These are phyloP conservation scores for Hyphodiscus sp. DNA, from an alignment of 2,329 filamentous ascomycete species.

Conservation along the genomic window DNA sequence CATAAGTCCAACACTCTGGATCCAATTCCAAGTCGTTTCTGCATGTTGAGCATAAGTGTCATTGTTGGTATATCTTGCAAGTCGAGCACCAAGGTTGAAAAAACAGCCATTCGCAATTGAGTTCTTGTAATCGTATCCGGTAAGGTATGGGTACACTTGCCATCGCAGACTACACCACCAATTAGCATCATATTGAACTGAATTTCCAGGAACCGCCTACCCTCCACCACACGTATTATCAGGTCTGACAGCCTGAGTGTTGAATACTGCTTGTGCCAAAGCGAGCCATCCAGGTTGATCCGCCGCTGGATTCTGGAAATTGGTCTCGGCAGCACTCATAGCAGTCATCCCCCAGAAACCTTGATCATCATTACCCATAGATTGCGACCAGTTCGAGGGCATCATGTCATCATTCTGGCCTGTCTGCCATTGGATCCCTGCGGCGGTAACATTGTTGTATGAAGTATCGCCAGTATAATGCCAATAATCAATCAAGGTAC, in stretches of 20 bases:
- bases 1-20: conserved; percentile 51
- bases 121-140: conserved; percentile 55
- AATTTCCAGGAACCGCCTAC: conserved; percentile 8
- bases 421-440: conserved; percentile 53
- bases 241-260: conserved; percentile 68
- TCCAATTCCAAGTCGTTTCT: conserved; percentile 62
- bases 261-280: conserved; percentile 72
- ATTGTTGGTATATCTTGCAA: conserved; percentile 74
- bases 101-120: conserved; percentile 62
- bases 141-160: conserved; percentile 69
- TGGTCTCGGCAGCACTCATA: conserved; percentile 71
- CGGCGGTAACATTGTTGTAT: conserved; percentile 48
- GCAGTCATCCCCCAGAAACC: conserved; percentile 80
- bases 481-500: conserved; percentile 55
- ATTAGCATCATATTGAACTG: conserved; percentile 6
- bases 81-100: conserved; percentile 61
- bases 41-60: conserved; percentile 74
- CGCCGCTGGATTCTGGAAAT: conserved; percentile 60
- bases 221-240: conserved; percentile 66
- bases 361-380: conserved; percentile 33
- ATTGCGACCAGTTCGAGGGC: conserved; percentile 39
- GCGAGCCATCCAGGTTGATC: conserved; percentile 69
- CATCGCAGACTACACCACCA: conserved; percentile 52
- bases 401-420: conserved; percentile 51
- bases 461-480: conserved; percentile 52